Base-by-base conservation (phyloP, 352 stramenopile genomes). In the Elongisporangium senticosum region DNA sequence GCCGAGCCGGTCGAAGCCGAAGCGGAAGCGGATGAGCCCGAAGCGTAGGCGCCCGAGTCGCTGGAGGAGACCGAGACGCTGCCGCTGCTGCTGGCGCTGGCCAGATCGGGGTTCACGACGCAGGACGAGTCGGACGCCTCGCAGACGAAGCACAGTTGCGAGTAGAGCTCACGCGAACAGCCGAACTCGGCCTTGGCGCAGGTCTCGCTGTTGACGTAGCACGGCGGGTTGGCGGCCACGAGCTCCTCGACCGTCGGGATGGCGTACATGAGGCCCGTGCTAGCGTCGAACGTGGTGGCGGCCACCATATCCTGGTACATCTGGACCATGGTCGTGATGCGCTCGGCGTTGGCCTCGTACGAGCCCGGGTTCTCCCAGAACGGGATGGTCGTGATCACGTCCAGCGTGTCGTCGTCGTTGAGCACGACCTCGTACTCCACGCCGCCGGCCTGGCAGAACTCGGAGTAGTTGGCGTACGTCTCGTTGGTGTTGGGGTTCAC, bases 351-450 rank as follows among this genome's bases (percentile, higher is more conserved):
- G 39, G 76, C 75, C 0, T 64, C 24, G 47, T 57, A 64, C 48
- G 79, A 64, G 1, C 55, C 52, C 2, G 84, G 79, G 21, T 91
- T 75, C 2, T 52, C 50, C 84, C 84, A 93, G 69, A 93, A 91
- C 10, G 79, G 67, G 14, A 92, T 63, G 40, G 75, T 70, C 26
- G 72, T 51, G 13, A 79, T 47, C 14, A 68, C 64, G 1, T 26
- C 51, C 53, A 79, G 68, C 26, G 63, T 59, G n/a, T 72, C 56
- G 2, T 66, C 24, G 37, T 62, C 33, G 4, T 56, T 62, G n/a
- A 62, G 58, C 3, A 83, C 69, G 19, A 67, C 68, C 33, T 73
- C 71, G 60, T 81, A 89, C 63, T 90, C 78, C 7, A 86, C 62
- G 1, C 68, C 69, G 13, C 75, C 77, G 23, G 69, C 74, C 15